Evolutionary conservation across 208 protist genomes (phyloP).

Genomic region (Leishmania tropica): DNA sequence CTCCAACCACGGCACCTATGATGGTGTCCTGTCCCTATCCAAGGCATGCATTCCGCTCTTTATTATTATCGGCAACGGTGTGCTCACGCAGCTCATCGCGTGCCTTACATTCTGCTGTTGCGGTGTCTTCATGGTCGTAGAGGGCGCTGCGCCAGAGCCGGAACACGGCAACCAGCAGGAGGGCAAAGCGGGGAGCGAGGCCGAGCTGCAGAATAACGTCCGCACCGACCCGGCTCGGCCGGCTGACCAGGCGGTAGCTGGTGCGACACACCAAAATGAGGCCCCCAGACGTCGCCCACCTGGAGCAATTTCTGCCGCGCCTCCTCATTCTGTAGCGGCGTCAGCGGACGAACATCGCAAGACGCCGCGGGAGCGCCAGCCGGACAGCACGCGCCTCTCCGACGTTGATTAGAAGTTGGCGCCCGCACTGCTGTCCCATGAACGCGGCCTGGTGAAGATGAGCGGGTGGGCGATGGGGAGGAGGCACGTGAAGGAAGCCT

Average conservation of each 20-base stretch:
- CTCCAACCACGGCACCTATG: constrained; percentile 29
- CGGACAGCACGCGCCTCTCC: constrained; percentile 35
- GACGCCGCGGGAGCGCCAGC: constrained; percentile 24
- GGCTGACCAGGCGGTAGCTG: not conserved
- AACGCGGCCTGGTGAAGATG: not conserved
- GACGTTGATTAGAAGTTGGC: constrained; percentile 35
- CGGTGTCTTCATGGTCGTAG: constrained; percentile 2
- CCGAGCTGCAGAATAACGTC: constrained; percentile 9
- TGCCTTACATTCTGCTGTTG: constrained; percentile 33
- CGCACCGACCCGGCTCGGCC: not conserved
- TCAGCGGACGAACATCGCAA: not conserved
- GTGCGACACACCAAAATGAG: constrained; percentile 4
- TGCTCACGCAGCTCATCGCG: constrained; percentile 21
- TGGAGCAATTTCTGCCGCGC: not conserved
- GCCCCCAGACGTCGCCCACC: constrained; percentile 5
- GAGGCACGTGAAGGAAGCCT: not conserved
- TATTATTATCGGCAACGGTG: constrained; percentile 37
- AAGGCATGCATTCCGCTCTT: constrained; percentile 62
- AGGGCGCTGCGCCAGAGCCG: not conserved
- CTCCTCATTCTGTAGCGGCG: not conserved
- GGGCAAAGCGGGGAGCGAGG: constrained; percentile 3
- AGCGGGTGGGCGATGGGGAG: not conserved
- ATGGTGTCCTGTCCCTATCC: constrained; percentile 29
- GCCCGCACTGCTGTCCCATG: not conserved
- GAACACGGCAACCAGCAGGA: constrained; percentile 24